Base-by-base conservation (phyloP, 371 early-diverging fungal genomes). In the Mortierella sp. region DNA sequence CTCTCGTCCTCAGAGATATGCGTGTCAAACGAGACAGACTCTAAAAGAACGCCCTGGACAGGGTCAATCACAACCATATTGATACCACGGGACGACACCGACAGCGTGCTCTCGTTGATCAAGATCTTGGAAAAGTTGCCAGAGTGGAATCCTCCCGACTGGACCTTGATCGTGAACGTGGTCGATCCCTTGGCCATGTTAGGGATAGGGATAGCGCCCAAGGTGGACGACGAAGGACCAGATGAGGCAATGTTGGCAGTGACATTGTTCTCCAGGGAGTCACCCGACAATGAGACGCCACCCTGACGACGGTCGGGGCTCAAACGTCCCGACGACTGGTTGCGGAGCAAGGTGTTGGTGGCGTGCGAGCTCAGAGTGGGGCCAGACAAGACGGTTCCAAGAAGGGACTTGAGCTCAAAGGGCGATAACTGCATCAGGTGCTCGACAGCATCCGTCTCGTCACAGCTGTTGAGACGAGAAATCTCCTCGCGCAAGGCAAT, bases 401-500 rank as follows among this genome's bases (percentile, higher is more conserved):
- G 84, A 4, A 97, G 88, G 0, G 93, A 91, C 79, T 96, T 95
- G 85, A 96, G 88, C 77, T 97, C 96, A 82, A 91, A 96, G 0
- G 97, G 97, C n/a, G 94, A 90, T 29, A 96, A 89, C 83, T 95
- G 93, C 95, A 96, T 95, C 82, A 97, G 86, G 58, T 91, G 89
- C 75, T 97, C 97, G 55, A 96, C 90, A 7, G 97, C 97, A 70
- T 94, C 95, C 44, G 94, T 95, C 82, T 96, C 96, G 77, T 95
- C 93, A 78, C 94, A 95, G 38, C 89, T 89, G 51, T 93, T 90
- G 77, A 93, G 88, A 24, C 95, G 92, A 32, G 94, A 92, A 49
- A 97, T 94, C 82, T 97, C 97, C 82, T 97, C 97, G 65, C 96
- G 91, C 77, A 97, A 89, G 1, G 96, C 96, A 87, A 96, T 94